Percentiles rank a stretch among this genome's conserved stretches.
These are phyloP conservation scores for Syzygium aromaticum DNA, from an alignment of 345 rosid genomes.

Conservation along the genomic window DNA sequence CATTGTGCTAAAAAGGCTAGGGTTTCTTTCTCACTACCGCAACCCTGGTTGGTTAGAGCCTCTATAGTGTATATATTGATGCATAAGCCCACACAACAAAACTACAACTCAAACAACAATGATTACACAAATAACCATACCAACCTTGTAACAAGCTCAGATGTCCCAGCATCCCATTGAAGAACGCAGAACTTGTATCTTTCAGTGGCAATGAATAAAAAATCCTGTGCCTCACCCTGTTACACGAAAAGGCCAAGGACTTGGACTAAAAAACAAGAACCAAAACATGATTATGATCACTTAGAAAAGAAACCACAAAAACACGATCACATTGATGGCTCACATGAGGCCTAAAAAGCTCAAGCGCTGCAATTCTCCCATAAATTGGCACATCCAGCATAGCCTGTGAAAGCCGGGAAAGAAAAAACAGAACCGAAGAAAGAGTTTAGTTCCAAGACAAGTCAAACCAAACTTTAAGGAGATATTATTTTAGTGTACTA, in stretches of 20 bases:
- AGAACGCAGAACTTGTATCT: conserved; percentile 88
- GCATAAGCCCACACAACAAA: neutral
- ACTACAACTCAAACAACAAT: neutral
- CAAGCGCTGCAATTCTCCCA: conserved; percentile 90
- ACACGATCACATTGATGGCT: conserved; percentile 14
- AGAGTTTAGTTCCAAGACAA: neutral
- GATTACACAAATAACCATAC: neutral
- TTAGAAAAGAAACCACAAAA: neutral
- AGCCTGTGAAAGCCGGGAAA: conserved; percentile 29
- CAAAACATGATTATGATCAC: neutral
- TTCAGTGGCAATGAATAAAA: conserved; percentile 81
- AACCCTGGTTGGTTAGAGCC: neutral
- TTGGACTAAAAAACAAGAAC: neutral
- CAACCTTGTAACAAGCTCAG: conserved; percentile 88
- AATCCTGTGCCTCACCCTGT: conserved; percentile 89
- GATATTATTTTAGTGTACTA: neutral
- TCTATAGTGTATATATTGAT: neutral
- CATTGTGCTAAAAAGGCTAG: neutral
- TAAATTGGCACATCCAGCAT: conserved; percentile 87
- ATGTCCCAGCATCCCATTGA: conserved; percentile 78
- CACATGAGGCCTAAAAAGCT: conserved; percentile 92
- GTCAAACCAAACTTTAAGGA: neutral
- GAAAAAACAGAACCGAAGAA: neutral
- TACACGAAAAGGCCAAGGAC: conserved; percentile 1
- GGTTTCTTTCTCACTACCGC: neutral